Evolutionary conservation across 2,329 filamentous ascomycete genomes (phyloP).

Genomic region (Diaporthe vaccinii): DNA sequence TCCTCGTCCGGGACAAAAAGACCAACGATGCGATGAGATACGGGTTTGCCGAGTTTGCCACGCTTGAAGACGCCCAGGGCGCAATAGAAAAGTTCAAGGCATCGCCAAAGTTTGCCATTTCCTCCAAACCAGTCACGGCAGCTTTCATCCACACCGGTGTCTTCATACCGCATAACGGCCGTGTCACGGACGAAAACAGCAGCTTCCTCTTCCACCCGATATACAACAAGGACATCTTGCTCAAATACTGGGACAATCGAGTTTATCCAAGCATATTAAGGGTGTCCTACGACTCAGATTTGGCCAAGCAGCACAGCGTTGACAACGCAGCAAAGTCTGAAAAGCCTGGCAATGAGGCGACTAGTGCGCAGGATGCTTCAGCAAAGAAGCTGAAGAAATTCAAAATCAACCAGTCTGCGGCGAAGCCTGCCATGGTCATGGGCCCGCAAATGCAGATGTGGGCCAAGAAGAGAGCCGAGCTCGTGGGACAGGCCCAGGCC

Average conservation of each 20-base stretch:
- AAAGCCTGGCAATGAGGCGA: constrained; percentile 46
- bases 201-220: constrained; percentile 78
- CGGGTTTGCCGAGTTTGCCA: constrained; percentile 87
- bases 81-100: constrained; percentile 80
- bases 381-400: constrained; percentile 68
- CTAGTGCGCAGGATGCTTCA: constrained; percentile 48
- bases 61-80: constrained; percentile 80
- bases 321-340: constrained; percentile 37
- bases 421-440: constrained; percentile 67
- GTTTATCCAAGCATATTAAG: constrained; percentile 77
- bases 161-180: constrained; percentile 80
- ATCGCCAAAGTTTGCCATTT: constrained; percentile 82
- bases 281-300: constrained; percentile 66
- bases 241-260: constrained; percentile 83
- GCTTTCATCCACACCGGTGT: constrained; percentile 88
- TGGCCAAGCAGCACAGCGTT: constrained; percentile 42
- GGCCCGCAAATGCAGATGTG: constrained; percentile 78
- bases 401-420: constrained; percentile 59
- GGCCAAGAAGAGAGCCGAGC: constrained; percentile 77
- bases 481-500: constrained; percentile 49
- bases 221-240: constrained; percentile 74
- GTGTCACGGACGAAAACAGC: constrained; percentile 66
- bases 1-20: constrained; percentile 80
- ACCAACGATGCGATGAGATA: constrained; percentile 83
- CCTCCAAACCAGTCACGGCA: constrained; percentile 77